phyloP scores from a whole-genome alignment of 2,329 filamentous ascomycete species.

The Talaromyces sp. region DNA sequence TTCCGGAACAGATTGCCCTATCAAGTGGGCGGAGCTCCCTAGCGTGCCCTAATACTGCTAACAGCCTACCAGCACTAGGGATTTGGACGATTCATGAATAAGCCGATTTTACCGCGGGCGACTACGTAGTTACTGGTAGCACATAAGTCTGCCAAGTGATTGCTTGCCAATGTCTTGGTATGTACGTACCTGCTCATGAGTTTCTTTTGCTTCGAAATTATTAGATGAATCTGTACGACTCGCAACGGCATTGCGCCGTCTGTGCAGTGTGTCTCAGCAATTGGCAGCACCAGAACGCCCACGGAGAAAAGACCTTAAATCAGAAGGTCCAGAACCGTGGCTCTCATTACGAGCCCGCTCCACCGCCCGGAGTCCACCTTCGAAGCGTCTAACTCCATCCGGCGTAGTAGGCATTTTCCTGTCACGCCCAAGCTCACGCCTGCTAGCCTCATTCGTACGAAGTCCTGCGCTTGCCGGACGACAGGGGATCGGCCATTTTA shows the following conservation, averaged over 20 bases:
- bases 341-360: not conserved
- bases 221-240: not conserved
- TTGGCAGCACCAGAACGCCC: not conserved
- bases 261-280: not conserved
- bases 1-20: not conserved
- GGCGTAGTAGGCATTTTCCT: not conserved
- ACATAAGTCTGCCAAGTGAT: no score
- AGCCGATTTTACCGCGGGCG: not conserved
- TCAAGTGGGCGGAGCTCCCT: not conserved
- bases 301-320: not conserved
- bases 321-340: not conserved
- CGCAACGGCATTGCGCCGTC: not conserved
- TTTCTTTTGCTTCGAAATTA: not conserved
- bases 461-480: not conserved
- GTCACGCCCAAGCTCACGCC: not conserved
- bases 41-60: not conserved
- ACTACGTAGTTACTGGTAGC: no score
- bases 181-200: not conserved
- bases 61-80: no score
- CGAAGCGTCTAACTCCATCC: not conserved
- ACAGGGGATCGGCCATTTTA: not conserved
- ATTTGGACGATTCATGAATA: not conserved
- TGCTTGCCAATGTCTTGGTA: not conserved
- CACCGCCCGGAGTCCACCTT: not conserved
- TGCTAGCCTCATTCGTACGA: not conserved